These are phyloP conservation scores for Olyra latifolia DNA, from an alignment of 176 grass and related monocot genomes.

Conservation along the genomic window DNA sequence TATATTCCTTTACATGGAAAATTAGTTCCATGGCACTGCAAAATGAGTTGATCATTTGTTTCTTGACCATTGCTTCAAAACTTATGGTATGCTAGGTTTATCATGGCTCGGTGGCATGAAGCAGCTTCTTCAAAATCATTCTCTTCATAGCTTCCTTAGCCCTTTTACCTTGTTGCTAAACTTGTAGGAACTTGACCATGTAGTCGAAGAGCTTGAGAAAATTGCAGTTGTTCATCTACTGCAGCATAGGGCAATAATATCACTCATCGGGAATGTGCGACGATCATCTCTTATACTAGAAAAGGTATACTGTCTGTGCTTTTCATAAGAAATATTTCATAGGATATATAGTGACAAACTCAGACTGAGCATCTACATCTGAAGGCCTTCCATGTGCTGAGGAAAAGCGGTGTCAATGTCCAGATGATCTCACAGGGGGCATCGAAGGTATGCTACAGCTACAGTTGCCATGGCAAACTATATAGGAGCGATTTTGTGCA, in stretches of 20 bases:
- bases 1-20: neutral
- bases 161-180: neutral
- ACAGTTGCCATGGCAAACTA: neutral
- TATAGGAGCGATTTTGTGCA: neutral
- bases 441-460: conserved; percentile 62
- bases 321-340: neutral
- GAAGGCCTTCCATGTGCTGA: conserved; percentile 80
- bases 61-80: neutral
- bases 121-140: neutral
- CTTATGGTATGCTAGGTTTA: neutral
- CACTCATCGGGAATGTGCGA: conserved; percentile 79
- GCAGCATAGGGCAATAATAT: conserved; percentile 87
- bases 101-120: neutral
- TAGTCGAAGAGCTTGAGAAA: conserved; percentile 93
- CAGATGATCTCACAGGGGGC: conserved; percentile 99
- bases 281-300: conserved; percentile 78
- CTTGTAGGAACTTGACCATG: conserved; percentile 80
- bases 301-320: conserved; percentile 42
- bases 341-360: neutral
- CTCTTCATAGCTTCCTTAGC: neutral
- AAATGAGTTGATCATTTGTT: neutral
- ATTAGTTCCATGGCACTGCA: neutral
- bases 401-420: conserved; percentile 80
- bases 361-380: conserved; percentile 18
- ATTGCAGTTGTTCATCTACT: conserved; percentile 88